A percentile compares a stretch with the other conserved stretches of the same genome.
These are phyloP conservation scores for Sextonia rubra DNA, from an alignment of 164 flowering plant species.

Conservation along the genomic window DNA sequence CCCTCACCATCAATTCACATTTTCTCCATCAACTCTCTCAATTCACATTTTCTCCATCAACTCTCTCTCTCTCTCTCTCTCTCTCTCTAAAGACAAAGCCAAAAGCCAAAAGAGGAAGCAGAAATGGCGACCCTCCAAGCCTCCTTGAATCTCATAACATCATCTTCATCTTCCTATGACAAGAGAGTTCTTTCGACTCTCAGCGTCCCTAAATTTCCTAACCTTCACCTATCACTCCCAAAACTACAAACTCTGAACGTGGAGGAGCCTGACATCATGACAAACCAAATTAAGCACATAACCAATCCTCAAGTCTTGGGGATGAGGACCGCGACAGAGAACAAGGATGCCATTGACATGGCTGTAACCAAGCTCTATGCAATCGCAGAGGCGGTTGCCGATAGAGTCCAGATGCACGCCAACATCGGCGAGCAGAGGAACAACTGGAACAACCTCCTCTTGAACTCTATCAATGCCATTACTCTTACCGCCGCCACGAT, in stretches of 20 bases:
- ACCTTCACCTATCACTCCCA: conserved; percentile 6
- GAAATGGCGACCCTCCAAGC: conserved; percentile 4
- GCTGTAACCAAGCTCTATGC: conserved; percentile 28
- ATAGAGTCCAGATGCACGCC: conserved; percentile 47
- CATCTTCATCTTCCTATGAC: neutral
- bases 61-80: neutral
- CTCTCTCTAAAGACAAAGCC: neutral
- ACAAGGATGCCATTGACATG: neutral
- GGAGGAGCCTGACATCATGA: conserved; percentile 8
- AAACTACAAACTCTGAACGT: conserved; percentile 15
- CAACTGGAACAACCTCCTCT: conserved; percentile 49
- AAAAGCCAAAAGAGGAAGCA: neutral
- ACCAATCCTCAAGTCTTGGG: neutral
- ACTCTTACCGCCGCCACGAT: conserved; percentile 43
- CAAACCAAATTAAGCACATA: neutral
- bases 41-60: too few species aligned
- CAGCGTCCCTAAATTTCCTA: neutral
- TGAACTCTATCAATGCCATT: conserved; percentile 36
- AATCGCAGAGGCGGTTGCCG: conserved; percentile 30
- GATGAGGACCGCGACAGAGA: neutral
- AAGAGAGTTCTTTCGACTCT: neutral
- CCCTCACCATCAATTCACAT: neutral
- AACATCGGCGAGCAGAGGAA: conserved; percentile 43
- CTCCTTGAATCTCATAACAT: neutral
- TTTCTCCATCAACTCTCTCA: neutral